Evolutionary conservation across 305 asterid genomes (phyloP).

Genomic region (Solanum hybrid): DNA sequence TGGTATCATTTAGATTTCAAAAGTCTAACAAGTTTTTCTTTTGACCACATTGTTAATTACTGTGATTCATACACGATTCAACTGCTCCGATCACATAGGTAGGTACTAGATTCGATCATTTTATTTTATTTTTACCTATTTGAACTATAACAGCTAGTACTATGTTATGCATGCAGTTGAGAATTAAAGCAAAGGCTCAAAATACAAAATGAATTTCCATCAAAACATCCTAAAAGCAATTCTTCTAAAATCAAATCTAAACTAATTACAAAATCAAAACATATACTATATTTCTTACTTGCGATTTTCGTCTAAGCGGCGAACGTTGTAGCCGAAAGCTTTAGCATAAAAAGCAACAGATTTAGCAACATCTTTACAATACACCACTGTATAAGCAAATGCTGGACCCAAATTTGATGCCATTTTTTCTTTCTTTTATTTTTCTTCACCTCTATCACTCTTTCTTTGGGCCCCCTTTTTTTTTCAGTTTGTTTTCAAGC

Average conservation of each 20-base stretch:
- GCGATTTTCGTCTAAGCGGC: conserved; percentile 50
- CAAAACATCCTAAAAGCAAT: neutral
- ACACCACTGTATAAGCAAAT: conserved; percentile 69
- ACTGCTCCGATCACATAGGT: neutral
- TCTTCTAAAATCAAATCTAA: neutral
- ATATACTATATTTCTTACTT: conserved; percentile 20
- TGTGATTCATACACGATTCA: neutral
- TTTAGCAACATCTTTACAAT: conserved; percentile 60
- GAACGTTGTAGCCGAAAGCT: conserved; percentile 63
- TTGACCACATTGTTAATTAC: neutral
- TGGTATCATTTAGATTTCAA: neutral
- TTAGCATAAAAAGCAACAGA: conserved; percentile 56
- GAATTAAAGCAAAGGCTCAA: neutral
- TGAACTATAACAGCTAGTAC: neutral
- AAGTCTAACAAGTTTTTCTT: too few species aligned
- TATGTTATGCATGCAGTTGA: neutral
- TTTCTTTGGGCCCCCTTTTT: neutral
- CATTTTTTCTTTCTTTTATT: conserved; percentile 12
- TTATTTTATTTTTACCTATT: neutral
- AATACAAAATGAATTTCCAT: neutral
- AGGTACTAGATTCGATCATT: neutral
- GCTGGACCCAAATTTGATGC: conserved; percentile 35
- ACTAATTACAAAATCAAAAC: neutral
- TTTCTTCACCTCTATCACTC: neutral
- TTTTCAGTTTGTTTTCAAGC: neutral